Evolutionary conservation across 768 basidiomycete genomes (phyloP), one percentile per base, ranked within the genome.

Genomic region (Tylopilus balloui): DNA sequence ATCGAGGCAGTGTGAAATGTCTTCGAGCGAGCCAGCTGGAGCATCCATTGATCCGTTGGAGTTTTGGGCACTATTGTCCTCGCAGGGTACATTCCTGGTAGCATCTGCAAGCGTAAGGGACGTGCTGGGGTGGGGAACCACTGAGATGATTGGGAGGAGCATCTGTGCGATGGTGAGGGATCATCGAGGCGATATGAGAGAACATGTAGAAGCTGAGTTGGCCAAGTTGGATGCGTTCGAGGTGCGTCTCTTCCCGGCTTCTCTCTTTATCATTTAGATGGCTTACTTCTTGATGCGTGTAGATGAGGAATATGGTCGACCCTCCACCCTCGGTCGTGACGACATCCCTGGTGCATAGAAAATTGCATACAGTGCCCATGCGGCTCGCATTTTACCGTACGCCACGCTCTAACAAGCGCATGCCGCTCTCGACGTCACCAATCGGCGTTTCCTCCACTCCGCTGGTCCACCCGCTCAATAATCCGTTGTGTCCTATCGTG

Each of bases 71-170:
- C 72, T 70, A 48, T 80, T 34, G 70, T 74, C 52, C 50, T 65
- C 6, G 45, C 70, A 48, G 73, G 77, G 64, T 6, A 75, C 78
- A 4, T 71, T 85, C 44, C 64, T 84, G 13, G 73, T 76, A 23
- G 74, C 76, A 1, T 78, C 79, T 8, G 61, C 67, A 2, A 77
- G 73, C 3, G 72, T 81, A 43, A 65, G 73, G 53, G 81, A 86
- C 58, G 72, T 92, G 11, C 76, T 92, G 4, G 88, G 84, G 9
- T 85, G 79, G 78, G 68, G 71, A 32, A 64, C 69, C 4, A 71
- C 70, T 10, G 83, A 84, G 45, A 57, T 83, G 11, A 65, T 81
- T 19, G 83, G 85, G 6, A 66, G 70, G 54, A 66, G 62, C 17
- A 51, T 83, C 3, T 67, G 61, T 54, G 68, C 69, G 28, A 64